Percentiles rank a stretch among this genome's conserved stretches.
Conservation (phyloP, 805 yeast species). For the Candida nanaspora region DNA sequence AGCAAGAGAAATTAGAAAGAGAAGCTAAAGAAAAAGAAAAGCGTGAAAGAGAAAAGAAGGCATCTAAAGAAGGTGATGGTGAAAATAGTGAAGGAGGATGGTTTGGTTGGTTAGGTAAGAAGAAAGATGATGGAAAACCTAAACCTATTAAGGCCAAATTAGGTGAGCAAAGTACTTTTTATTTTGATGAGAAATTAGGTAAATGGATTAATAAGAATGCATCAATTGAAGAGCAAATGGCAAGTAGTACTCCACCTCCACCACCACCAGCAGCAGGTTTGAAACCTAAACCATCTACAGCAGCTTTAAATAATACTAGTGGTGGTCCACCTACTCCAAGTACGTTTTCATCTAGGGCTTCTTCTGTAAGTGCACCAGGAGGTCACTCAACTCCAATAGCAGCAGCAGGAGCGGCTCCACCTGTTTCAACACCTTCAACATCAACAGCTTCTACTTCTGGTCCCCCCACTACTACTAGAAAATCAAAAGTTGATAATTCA, state of each 20-base stretch:
- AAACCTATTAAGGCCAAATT: constrained; percentile 79
- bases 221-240: constrained; percentile 56
- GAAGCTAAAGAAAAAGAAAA: constrained; percentile 7
- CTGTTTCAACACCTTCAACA: not conserved
- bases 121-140: constrained; percentile 48
- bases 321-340: constrained; percentile 6
- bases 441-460: not conserved
- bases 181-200: constrained; percentile 74
- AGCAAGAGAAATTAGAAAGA: constrained; percentile 10
- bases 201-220: constrained; percentile 80
- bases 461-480: not conserved
- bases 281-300: constrained; percentile 25
- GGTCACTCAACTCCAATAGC: too few species aligned
- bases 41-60: constrained; percentile 18
- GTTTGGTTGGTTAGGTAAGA: constrained; percentile 59
- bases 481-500: constrained; percentile 12
- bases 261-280: constrained; percentile 57
- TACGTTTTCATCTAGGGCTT: constrained; percentile 1
- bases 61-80: constrained; percentile 6
- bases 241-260: constrained; percentile 57
- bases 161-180: constrained; percentile 69
- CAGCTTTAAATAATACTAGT: constrained; percentile 8
- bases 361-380: too few species aligned
- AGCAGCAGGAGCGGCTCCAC: too few species aligned
- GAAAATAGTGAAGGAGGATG: constrained; percentile 25